These are phyloP conservation scores for Nitzschia putrida DNA, from an alignment of 108 stramenopile species.

Conservation along the genomic window DNA sequence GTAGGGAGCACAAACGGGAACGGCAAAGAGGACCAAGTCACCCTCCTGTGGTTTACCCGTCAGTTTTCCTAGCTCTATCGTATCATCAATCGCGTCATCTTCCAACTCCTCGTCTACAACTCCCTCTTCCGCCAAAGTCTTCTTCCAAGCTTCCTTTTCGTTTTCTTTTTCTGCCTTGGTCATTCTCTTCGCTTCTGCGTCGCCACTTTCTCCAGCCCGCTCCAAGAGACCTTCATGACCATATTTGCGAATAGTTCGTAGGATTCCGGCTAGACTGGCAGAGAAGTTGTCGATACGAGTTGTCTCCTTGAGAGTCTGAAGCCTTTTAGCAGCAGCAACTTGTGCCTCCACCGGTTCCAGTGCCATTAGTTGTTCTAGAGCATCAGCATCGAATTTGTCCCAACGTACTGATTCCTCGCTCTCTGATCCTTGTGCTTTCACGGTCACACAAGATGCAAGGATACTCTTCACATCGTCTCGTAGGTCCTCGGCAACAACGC, in stretches of 20 bases:
- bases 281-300: conserved; percentile 80
- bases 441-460: conserved; percentile 68
- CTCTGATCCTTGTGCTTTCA: conserved; percentile 39
- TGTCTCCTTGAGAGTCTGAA: conserved; percentile 57
- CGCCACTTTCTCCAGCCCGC: conserved; percentile 8
- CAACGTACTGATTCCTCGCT: conserved; percentile 60
- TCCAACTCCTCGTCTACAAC: conserved; percentile 57
- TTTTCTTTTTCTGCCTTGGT: conserved; percentile 75
- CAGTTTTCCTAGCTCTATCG: conserved; percentile 71
- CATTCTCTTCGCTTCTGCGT: conserved; percentile 45
- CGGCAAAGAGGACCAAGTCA: conserved; percentile 84
- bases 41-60: conserved; percentile 82
- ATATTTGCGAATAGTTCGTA: conserved; percentile 76
- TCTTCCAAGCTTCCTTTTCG: conserved; percentile 74
- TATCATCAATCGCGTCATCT: conserved; percentile 70
- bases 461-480: conserved; percentile 47
- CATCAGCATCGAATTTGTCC: conserved; percentile 87
- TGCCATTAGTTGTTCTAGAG: conserved; percentile 65
- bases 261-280: conserved; percentile 83
- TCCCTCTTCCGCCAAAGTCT: conserved; percentile 80
- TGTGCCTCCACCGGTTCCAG: conserved; percentile 59
- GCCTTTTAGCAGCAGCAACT: conserved; percentile 62
- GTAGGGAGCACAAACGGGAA: conserved; percentile 95
- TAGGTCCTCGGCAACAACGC: conserved; percentile 51
- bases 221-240: conserved; percentile 53